Percentiles rank a stretch among this genome's conserved stretches.
Evolutionary conservation across 129 eudicot genomes (phyloP).

Genomic region (Artemisia tridentata): DNA sequence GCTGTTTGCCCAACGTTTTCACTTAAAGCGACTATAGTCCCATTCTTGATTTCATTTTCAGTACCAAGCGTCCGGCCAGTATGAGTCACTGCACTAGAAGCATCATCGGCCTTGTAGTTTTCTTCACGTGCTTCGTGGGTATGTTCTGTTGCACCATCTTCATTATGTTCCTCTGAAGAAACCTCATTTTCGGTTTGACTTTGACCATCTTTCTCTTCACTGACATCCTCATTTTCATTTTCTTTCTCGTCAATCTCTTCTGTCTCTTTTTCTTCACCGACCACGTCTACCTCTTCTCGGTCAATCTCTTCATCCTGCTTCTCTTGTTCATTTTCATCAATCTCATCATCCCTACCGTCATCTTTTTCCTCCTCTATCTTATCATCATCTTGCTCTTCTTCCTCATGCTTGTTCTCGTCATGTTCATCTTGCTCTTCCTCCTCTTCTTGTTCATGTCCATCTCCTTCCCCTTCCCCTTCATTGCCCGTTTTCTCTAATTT

Average conservation of each 20-base stretch:
- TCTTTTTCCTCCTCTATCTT: conserved; percentile 35
- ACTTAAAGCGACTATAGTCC: conserved; percentile 22
- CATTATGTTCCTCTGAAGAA: conserved; percentile 45
- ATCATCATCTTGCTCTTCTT: conserved; percentile 38
- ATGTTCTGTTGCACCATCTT: conserved; percentile 33
- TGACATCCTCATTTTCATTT: neutral
- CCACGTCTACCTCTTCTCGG: conserved; percentile 35
- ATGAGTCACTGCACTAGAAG: conserved; percentile 93
- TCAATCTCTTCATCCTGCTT: conserved; percentile 47
- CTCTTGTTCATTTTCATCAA: conserved; percentile 45
- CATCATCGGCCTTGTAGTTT: conserved; percentile 92
- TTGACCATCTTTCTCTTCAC: conserved; percentile 30
- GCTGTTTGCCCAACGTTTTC: conserved; percentile 24
- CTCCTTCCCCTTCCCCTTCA: conserved; percentile 37
- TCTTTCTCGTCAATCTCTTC: conserved; percentile 40
- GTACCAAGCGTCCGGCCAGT: conserved; percentile 31
- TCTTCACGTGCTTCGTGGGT: conserved; percentile 77
- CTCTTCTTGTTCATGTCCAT: conserved; percentile 37
- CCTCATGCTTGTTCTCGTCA: conserved; percentile 39
- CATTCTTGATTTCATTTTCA: conserved; percentile 39
- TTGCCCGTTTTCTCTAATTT: conserved; percentile 35
- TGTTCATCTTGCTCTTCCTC: conserved; percentile 43
- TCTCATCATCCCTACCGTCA: conserved; percentile 45
- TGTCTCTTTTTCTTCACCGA: conserved; percentile 44
- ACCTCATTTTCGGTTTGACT: conserved; percentile 31